These are phyloP conservation scores for Chaetomidium leptoderma DNA, from an alignment of 495 filamentous ascomycete species.

Conservation along the genomic window DNA sequence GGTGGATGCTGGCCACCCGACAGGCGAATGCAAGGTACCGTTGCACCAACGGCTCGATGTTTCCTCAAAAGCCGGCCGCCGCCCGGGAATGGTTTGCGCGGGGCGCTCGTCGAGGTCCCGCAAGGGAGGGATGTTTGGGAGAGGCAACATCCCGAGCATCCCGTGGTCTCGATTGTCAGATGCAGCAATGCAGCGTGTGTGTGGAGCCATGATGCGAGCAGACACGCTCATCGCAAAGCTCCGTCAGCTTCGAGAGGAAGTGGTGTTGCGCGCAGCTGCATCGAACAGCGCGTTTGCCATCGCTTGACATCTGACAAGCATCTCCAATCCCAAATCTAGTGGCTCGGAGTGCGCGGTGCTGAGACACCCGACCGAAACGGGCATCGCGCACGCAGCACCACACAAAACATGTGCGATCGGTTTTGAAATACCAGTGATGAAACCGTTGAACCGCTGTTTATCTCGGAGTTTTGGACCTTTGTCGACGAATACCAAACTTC, in stretches of 20 bases:
- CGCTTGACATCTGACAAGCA: not conserved
- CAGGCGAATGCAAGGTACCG: conserved; percentile 17
- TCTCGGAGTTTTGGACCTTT: too few relatives aligned
- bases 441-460: not conserved
- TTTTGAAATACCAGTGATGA: not conserved
- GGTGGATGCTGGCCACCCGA: conserved; percentile 8
- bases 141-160: not conserved
- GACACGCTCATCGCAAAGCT: not conserved
- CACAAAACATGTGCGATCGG: conserved; percentile 1
- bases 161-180: not conserved
- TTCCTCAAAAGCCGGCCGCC: conserved; percentile 1
- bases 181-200: conserved; percentile 2
- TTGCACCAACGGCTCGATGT: not conserved
- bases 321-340: conserved; percentile 1
- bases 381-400: not conserved
- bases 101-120: not conserved
- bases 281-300: not conserved
- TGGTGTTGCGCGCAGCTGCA: not conserved
- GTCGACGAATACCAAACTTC: too few relatives aligned
- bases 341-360: conserved; percentile 8
- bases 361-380: conserved; percentile 9
- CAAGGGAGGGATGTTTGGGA: too few relatives aligned
- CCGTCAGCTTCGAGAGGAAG: not conserved
- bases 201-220: not conserved
- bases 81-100: conserved; percentile 2